These are phyloP conservation scores for Leonotis leonurus DNA, from an alignment of 257 asterid genomes.

Conservation along the genomic window DNA sequence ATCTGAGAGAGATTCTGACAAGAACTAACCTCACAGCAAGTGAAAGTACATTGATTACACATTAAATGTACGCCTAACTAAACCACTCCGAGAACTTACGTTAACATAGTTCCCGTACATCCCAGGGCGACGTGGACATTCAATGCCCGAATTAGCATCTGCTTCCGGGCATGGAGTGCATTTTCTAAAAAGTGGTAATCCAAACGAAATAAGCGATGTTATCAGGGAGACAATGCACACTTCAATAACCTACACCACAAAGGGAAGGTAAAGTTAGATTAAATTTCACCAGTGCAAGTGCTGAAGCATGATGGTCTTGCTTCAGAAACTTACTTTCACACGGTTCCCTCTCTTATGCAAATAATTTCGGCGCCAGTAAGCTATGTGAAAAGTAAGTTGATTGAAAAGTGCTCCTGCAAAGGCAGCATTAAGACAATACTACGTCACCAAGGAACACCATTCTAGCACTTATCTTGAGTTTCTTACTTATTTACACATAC, in stretches of 20 bases:
- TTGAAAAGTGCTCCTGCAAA: slow-evolving; percentile 87
- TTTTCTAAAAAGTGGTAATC: slow-evolving; percentile 77
- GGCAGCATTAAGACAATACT: slow-evolving; percentile 6
- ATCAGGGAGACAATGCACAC: slow-evolving; percentile 79
- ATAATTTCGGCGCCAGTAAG: slow-evolving; percentile 87
- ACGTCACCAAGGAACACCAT: slow-evolving; percentile 14
- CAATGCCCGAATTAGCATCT: slow-evolving; percentile 70
- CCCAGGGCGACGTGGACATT: slow-evolving; percentile 97
- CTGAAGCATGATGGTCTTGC: slow-evolving; percentile 11
- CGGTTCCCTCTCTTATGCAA: slow-evolving; percentile 90
- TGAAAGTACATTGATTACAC: neutral
- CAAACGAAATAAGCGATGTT: slow-evolving; percentile 86
- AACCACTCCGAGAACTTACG: slow-evolving; percentile 39
- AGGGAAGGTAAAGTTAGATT: slow-evolving; percentile 11
- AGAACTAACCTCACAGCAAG: neutral
- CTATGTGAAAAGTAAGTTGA: slow-evolving; percentile 76
- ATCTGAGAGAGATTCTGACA: neutral
- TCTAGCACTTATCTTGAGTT: slow-evolving; percentile 9
- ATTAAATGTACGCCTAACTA: neutral
- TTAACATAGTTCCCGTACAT: slow-evolving; percentile 97
- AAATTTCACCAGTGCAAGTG: neutral
- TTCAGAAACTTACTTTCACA: slow-evolving; percentile 58
- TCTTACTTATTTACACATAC: slow-evolving; percentile 34
- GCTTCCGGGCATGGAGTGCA: slow-evolving; percentile 96
- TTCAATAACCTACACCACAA: slow-evolving; percentile 66